These are phyloP conservation scores for Herpotrichia juniperi DNA, from an alignment of 2,329 filamentous ascomycete genomes.

Conservation along the genomic window DNA sequence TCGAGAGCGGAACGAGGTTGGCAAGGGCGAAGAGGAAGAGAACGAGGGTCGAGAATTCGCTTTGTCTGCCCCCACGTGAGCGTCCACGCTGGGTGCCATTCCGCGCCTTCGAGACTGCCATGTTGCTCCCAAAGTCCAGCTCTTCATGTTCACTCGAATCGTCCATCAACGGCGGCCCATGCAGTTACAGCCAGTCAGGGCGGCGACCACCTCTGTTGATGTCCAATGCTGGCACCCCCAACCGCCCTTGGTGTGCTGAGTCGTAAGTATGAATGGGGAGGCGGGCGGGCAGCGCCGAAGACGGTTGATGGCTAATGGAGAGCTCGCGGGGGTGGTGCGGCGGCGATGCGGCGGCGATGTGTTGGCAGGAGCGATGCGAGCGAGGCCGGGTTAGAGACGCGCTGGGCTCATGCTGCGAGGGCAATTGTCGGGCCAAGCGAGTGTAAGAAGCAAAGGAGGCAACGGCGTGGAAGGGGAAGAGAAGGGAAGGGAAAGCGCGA, in stretches of 20 bases:
- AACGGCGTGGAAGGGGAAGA: background rate
- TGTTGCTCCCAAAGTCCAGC: slow-evolving; percentile 23
- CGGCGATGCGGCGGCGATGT: slow-evolving; percentile 17
- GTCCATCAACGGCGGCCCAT: slow-evolving; percentile 13
- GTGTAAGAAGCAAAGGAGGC: slow-evolving; percentile 17
- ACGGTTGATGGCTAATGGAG: background rate
- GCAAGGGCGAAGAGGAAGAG: slow-evolving; percentile 28
- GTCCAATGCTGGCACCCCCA: background rate
- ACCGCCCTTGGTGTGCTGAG: background rate
- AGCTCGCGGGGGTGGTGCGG: slow-evolving; percentile 22
- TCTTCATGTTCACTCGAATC: slow-evolving; percentile 35
- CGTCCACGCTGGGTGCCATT: slow-evolving; percentile 17
- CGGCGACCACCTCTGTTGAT: background rate
- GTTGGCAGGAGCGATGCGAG: slow-evolving; percentile 22
- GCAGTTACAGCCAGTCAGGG: background rate
- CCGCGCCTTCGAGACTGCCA: slow-evolving; percentile 31
- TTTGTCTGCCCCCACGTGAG: slow-evolving; percentile 15
- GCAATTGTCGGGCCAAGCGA: slow-evolving; percentile 15
- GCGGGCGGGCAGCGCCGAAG: background rate
- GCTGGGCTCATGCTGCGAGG: slow-evolving; percentile 14
- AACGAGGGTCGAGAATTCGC: slow-evolving; percentile 24
- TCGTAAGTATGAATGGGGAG: background rate
- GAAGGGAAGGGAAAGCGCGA: slow-evolving; percentile 3
- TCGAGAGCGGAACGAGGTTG: slow-evolving; percentile 30
- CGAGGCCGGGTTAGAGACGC: slow-evolving; percentile 1